Percentiles rank a stretch among this genome's conserved stretches.
Evolutionary conservation across 495 filamentous ascomycete species (phyloP).

Genomic region (Annulohypoxylon stygium): DNA sequence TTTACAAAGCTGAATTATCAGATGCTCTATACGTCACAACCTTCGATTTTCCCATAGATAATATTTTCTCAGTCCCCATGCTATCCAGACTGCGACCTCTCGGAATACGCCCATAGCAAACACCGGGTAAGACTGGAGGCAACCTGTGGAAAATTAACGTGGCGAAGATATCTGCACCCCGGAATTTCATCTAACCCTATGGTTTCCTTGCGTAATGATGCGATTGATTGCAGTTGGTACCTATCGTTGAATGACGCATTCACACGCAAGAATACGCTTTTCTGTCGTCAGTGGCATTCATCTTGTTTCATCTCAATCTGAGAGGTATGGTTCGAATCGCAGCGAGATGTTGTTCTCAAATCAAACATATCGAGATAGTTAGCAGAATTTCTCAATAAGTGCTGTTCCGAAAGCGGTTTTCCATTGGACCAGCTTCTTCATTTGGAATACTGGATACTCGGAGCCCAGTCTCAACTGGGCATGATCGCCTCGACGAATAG

Average conservation of each 20-base stretch:
- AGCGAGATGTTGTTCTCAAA: constrained; percentile 10
- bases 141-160: not conserved
- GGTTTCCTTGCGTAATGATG: not conserved
- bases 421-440: constrained; percentile 28
- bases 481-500: constrained; percentile 34
- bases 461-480: constrained; percentile 28
- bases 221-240: not conserved
- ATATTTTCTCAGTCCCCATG: not conserved
- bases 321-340: not conserved
- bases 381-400: constrained; percentile 20
- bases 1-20: not conserved
- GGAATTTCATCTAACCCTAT: not conserved
- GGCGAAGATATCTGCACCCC: constrained; percentile 3
- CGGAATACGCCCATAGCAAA: not conserved
- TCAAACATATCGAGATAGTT: constrained; percentile 9
- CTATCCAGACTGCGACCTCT: not conserved
- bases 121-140: not conserved
- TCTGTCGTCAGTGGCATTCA: constrained; percentile 9
- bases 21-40: not conserved
- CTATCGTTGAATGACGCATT: constrained; percentile 14
- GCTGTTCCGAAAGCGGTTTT: constrained; percentile 13
- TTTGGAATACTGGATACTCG: constrained; percentile 28
- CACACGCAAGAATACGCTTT: constrained; percentile 17
- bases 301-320: not conserved
- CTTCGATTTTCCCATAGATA: not conserved